Evolutionary conservation across 1,284 basidiomycete genomes (phyloP).

Genomic region (Melanopsichium pennsylvanicum): DNA sequence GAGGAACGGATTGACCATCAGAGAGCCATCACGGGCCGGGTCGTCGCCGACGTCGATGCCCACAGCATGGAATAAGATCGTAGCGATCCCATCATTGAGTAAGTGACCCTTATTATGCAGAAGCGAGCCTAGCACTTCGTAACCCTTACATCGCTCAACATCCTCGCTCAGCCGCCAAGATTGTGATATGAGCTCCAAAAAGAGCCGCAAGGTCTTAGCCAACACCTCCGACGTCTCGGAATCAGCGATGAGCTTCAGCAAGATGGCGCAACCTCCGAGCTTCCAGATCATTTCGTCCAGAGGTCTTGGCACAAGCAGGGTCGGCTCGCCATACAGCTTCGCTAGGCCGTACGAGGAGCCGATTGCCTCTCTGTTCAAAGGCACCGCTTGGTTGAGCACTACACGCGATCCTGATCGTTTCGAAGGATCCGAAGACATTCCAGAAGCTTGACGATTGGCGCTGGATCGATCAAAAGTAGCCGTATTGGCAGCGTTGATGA

Average conservation of each 20-base stretch:
- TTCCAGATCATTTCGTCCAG: constrained; percentile 82
- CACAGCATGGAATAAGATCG: constrained; percentile 81
- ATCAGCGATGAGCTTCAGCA: constrained; percentile 73
- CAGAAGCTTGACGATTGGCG: background rate
- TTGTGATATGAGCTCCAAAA: constrained; percentile 79
- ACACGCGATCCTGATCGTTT: constrained; percentile 30
- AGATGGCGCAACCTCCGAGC: constrained; percentile 81
- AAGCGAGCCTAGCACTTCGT: constrained; percentile 82
- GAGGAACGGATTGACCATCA: constrained; percentile 79
- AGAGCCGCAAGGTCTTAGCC: constrained; percentile 75
- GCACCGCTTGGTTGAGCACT: constrained; percentile 49
- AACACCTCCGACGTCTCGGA: constrained; percentile 75
- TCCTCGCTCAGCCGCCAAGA: constrained; percentile 75
- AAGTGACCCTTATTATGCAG: constrained; percentile 77
- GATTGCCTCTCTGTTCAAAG: constrained; percentile 39
- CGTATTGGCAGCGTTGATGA: constrained; percentile 50
- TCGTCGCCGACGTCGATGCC: constrained; percentile 72
- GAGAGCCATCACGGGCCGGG: constrained; percentile 70
- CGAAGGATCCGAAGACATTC: constrained; percentile 6
- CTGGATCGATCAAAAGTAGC: constrained; percentile 24
- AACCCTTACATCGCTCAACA: constrained; percentile 66
- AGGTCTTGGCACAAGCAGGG: constrained; percentile 72
- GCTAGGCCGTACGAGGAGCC: constrained; percentile 42
- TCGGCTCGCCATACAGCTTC: constrained; percentile 57
- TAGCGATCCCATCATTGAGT: constrained; percentile 79